A percentile compares a stretch with the other conserved stretches of the same genome.
Evolutionary conservation across 345 rosid genomes (phyloP).

Genomic region (Eutrema japonicum): DNA sequence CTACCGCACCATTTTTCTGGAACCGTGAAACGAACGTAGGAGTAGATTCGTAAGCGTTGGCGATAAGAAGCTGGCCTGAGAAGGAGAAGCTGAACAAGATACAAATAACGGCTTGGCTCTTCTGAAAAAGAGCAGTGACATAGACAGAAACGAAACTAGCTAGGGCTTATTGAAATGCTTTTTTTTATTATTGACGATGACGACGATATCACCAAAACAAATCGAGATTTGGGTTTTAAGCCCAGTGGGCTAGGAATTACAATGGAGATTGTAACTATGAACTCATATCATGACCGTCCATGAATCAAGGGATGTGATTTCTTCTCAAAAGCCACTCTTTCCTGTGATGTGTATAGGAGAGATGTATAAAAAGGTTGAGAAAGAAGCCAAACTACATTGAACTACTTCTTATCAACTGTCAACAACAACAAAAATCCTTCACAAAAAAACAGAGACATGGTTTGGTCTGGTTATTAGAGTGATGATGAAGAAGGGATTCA

Average conservation of each 20-base stretch:
- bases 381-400: constrained; percentile 59
- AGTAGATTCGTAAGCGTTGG: constrained; percentile 18
- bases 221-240: constrained; percentile 4
- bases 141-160: constrained; percentile 23
- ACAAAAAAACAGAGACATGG: constrained; percentile 29
- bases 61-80: constrained; percentile 16
- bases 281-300: neutral
- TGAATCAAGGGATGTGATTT: neutral
- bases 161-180: constrained; percentile 29
- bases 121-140: constrained; percentile 37
- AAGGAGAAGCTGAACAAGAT: constrained; percentile 14
- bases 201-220: neutral
- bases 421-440: neutral
- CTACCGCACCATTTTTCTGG: constrained; percentile 38
- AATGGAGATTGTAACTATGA: no score
- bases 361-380: constrained; percentile 43
- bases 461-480: constrained; percentile 23
- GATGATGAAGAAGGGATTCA: neutral
- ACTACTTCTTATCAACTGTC: constrained; percentile 62
- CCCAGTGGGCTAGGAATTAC: constrained; percentile 17
- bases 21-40: constrained; percentile 32
- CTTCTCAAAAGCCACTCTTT: neutral
- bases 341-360: neutral
- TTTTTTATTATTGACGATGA: neutral
- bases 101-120: constrained; percentile 41